Conservation (phyloP, 257 asterid genomes). For the Rubia yunnanensis region DNA sequence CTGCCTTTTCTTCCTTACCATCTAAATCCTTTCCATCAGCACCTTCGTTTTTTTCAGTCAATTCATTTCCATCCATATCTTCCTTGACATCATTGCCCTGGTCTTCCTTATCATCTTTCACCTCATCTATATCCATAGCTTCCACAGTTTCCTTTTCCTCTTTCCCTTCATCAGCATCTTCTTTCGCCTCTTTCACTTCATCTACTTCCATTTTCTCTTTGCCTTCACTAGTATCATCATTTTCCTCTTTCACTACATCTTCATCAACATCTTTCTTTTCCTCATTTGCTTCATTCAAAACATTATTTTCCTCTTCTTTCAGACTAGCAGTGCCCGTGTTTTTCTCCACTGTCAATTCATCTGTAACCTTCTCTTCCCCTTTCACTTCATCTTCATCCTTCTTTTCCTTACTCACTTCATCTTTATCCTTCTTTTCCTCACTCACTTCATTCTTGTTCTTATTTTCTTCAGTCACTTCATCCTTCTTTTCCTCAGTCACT, state of each 20-base stretch:
- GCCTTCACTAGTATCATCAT: constrained; percentile 18
- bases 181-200: constrained; percentile 22
- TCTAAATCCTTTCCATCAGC: constrained; percentile 10
- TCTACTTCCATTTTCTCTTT: constrained; percentile 24
- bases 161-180: constrained; percentile 43
- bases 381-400: background rate
- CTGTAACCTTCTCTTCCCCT: background rate
- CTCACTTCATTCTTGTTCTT: background rate
- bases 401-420: background rate
- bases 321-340: constrained; percentile 10
- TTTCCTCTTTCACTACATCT: constrained; percentile 10
- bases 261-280: constrained; percentile 20
- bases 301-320: constrained; percentile 17
- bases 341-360: constrained; percentile 13
- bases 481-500: background rate
- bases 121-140: constrained; percentile 18
- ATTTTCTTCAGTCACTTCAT: background rate
- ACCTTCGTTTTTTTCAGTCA: too few species aligned
- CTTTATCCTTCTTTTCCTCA: background rate
- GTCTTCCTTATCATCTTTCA: constrained; percentile 17
- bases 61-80: background rate
- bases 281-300: constrained; percentile 14
- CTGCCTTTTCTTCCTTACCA: constrained; percentile 24
- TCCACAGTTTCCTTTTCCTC: constrained; percentile 26
- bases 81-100: constrained; percentile 5